Conservation (phyloP, 2,329 filamentous ascomycete genomes). For the Fusarium goolgardi region DNA sequence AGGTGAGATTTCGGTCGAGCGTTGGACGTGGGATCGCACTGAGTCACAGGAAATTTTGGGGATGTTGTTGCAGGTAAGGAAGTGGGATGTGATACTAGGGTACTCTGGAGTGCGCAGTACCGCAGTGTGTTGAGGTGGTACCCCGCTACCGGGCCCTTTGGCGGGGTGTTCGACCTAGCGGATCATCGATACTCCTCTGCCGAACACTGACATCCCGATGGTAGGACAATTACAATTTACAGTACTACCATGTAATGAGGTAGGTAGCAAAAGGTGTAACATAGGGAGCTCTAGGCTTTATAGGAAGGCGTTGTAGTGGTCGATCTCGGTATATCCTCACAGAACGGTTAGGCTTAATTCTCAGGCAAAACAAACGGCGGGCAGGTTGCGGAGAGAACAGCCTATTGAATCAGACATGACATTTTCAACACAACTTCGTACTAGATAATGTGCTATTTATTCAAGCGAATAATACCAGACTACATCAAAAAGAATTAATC, state of each 20-base stretch:
- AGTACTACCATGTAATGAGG: background rate
- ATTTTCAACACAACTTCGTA: background rate
- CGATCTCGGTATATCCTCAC: background rate
- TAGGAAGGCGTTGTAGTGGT: background rate
- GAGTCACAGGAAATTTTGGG: conserved; percentile 59
- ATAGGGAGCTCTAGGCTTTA: background rate
- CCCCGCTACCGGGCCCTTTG: conserved; percentile 35
- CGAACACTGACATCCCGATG: conserved; percentile 3
- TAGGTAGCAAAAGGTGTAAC: background rate
- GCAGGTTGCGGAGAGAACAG: background rate
- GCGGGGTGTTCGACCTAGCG: conserved; percentile 44
- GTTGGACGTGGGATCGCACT: conserved; percentile 40
- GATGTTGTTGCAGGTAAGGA: conserved; percentile 29
- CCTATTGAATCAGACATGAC: background rate
- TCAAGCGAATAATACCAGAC: background rate
- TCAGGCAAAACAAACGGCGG: background rate
- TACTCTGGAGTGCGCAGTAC: conserved; percentile 12
- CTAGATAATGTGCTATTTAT: background rate
- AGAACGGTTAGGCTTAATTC: background rate
- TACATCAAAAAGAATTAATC: background rate
- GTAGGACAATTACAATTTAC: background rate
- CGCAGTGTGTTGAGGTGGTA: conserved; percentile 22
- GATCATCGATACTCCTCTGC: conserved; percentile 49
- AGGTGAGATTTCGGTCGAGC: conserved; percentile 36
- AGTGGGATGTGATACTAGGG: conserved; percentile 23